Base-by-base conservation (phyloP, 495 filamentous ascomycete species). In the Hypoxylon intermedium region DNA sequence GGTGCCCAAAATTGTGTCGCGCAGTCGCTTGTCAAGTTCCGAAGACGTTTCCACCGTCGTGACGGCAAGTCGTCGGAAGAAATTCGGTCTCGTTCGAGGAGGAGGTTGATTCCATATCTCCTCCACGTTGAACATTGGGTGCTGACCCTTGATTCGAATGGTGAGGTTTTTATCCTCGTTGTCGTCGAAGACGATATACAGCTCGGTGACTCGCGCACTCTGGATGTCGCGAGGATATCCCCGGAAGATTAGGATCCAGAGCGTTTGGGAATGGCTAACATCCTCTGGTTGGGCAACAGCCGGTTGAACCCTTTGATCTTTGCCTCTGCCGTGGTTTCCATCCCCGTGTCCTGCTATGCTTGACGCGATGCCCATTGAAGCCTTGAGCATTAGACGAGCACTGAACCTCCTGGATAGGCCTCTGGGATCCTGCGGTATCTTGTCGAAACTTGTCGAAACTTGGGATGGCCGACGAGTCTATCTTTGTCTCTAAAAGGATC, bases 181-280 rank as follows among this genome's bases (percentile, higher is more conserved):
- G 15, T 68, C 68, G 20, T 71, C 65, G 53, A 71, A 71, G 30
- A 65, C 61, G 40, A 71, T 71, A 18, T 53, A 59, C 41, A 71
- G 38, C 48, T 71, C 65, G 53, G 68, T 71, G 45, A 64, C 50
- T 44, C 68, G 65, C 42, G 61, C 37, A 18, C 65, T 68, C 56
- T 71, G 68, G 48, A 71, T 65, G 44, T 71, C 68, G 59, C 54
- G 61, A 46, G 68, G 68, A 20, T 61, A 49, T 20, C 68, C 68
- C 7, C 60, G 60, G 51, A 71, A 71, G 30, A 68, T 65, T 23
- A 60, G 28, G 21, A 65, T 65, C 62, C 62, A 65, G 34, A 65
- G 62, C 5, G 62, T 65, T 18, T 65, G 62, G 26, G 62, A 56
- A 36, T 65, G 62, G 33, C 33, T 38, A 46, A 26, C 51, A 9